Evolutionary conservation across 192 early-diverging fungal species (phyloP), one percentile per base, ranked within the genome.

Genomic region (Coemansia erecta): DNA sequence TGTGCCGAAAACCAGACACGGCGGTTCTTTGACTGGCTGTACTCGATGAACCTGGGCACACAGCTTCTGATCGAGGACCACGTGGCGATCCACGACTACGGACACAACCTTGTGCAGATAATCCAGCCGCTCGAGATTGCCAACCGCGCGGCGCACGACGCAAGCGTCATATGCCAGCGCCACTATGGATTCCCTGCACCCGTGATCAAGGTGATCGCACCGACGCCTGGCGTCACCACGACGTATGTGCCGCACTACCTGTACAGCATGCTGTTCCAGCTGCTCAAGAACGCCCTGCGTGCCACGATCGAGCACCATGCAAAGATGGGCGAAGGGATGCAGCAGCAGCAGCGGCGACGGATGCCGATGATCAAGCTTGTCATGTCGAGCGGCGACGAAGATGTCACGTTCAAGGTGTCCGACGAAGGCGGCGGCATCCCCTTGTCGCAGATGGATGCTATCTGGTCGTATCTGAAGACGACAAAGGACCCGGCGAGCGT

Each of bases 341-440:
- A 31, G 28, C 2, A 31, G 28, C 28, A 31, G 28, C 52, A 58
- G 22, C 35, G 31, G 60, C 17, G 13, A 17, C 60, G 35, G 15
- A 18, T 81, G n/a, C 85, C 83, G 1, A 66, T 82, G 0, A 64
- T 87, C 53, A 78, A 70, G 45, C 49, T 89, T 45, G 68, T 79
- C 40, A 64, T 89, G 50, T 78, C 81, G 0, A 78, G 81, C 37
- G 86, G 86, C 12, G 74, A 70, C 18, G 84, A 89, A 52, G 87
- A 89, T 61, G 77, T 87, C 31, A 57, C 85, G 4, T 83, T 89
- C 65, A 82, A 85, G 62, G 64, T 89, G 35, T 81, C 82, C 11
- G 87, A 89, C 54, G 72, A 85, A 58, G 85, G 82, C 43, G 85
- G 85, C 53, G 87, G 87, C 40, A 70, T 89, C 40, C 76, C 84